These are phyloP conservation scores for Graphilbum sp. DNA, from an alignment of 2,329 filamentous ascomycete genomes.

Conservation along the genomic window DNA sequence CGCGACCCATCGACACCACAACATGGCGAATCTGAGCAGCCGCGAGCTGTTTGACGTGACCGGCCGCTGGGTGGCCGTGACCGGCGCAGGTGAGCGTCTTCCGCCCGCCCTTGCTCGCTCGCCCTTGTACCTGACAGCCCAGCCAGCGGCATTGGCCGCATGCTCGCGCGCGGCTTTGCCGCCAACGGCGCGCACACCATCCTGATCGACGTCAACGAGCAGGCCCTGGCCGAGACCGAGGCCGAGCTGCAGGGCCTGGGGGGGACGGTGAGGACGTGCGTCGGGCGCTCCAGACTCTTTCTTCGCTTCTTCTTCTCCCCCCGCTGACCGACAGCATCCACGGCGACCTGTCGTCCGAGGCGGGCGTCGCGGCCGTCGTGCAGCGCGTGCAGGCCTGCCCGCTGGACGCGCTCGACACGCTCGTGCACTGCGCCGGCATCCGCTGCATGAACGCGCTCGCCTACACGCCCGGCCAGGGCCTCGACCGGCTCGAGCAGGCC, in stretches of 20 bases:
- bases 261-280: not conserved
- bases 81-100: slow-evolving; percentile 9
- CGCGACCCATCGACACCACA: too few species aligned
- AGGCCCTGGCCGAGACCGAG: slow-evolving; percentile 3
- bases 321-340: not conserved
- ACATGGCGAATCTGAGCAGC: not conserved
- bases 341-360: slow-evolving; percentile 7
- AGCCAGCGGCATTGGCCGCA: slow-evolving; percentile 9
- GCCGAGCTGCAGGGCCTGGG: not conserved
- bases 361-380: slow-evolving; percentile 3
- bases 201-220: slow-evolving; percentile 8
- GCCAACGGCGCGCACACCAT: slow-evolving; percentile 10
- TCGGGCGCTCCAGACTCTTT: too few species aligned
- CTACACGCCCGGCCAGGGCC: slow-evolving; percentile 3
- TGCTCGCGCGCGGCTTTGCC: slow-evolving; percentile 8
- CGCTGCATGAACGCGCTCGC: slow-evolving; percentile 2
- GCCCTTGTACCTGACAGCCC: too few species aligned
- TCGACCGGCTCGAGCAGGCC: slow-evolving; percentile 20
- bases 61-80: not conserved
- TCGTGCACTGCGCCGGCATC: slow-evolving; percentile 2
- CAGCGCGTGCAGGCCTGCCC: not conserved
- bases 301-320: too few species aligned
- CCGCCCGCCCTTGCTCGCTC: too few species aligned
- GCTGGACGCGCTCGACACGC: not conserved
- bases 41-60: slow-evolving; percentile 1